These are phyloP conservation scores for Bryoglossum gracile DNA, from an alignment of 495 filamentous ascomycete genomes.

Conservation along the genomic window DNA sequence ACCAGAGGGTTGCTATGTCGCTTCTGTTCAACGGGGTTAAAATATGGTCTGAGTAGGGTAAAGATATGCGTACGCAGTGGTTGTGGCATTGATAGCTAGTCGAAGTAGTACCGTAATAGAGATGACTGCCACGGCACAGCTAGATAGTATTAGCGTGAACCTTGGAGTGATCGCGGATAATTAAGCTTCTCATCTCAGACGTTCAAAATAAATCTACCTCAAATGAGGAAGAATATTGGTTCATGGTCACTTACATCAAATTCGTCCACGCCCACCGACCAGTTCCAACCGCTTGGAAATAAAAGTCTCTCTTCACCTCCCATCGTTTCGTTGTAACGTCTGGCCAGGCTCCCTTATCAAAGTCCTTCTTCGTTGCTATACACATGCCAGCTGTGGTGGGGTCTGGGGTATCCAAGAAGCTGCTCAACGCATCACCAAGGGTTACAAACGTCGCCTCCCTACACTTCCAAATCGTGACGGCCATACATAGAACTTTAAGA, in stretches of 20 bases:
- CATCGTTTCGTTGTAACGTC: conserved; percentile 5
- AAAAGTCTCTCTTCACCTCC: conserved; percentile 3
- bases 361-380: conserved; percentile 11
- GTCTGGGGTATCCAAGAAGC: conserved; percentile 40
- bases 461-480: conserved; percentile 23
- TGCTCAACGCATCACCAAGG: conserved; percentile 44
- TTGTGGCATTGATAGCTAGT: conserved; percentile 9
- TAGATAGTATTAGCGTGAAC: conserved; percentile 5
- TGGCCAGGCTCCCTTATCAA: conserved; percentile 11
- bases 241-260: conserved; percentile 14
- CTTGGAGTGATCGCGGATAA: too few relatives aligned
- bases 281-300: conserved; percentile 14
- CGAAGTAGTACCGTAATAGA: conserved; percentile 4
- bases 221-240: not conserved
- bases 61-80: conserved; percentile 7
- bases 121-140: conserved; percentile 13
- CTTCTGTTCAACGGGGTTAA: not conserved
- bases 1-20: conserved; percentile 8
- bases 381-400: conserved; percentile 30
- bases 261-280: conserved; percentile 20
- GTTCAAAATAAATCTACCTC: too few relatives aligned
- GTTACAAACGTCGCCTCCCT: conserved; percentile 33
- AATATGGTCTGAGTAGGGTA: not conserved
- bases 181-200: too few relatives aligned
- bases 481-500: conserved; percentile 35